Conservation (phyloP, 2,329 filamentous ascomycete genomes). For the Colletotrichum magnum region DNA sequence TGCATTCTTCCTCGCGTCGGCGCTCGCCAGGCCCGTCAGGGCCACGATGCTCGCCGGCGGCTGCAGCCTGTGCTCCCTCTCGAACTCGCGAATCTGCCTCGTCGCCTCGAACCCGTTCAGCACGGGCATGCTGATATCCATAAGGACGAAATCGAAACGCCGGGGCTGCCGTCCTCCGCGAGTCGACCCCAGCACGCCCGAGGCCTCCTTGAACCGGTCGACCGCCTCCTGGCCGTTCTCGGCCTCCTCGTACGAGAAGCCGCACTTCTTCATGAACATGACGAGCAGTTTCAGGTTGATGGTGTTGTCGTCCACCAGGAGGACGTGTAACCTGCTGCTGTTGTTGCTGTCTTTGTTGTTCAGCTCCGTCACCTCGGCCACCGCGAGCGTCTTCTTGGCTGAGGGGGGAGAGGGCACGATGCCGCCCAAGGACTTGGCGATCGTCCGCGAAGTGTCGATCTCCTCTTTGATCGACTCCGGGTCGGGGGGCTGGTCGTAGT, state of each 20-base stretch:
- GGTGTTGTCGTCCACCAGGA: conserved; percentile 59
- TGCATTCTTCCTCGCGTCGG: conserved; percentile 63
- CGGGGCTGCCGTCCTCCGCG: conserved; percentile 6
- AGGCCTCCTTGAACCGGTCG: conserved; percentile 54
- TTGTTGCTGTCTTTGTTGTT: too few relatives aligned
- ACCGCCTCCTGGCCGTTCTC: conserved; percentile 63
- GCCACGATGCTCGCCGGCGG: conserved; percentile 63
- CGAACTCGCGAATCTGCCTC: conserved; percentile 62
- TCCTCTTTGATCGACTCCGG: conserved; percentile 3
- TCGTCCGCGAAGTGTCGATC: neutral
- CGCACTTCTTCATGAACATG: conserved; percentile 58
- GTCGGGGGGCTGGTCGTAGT: conserved; percentile 9
- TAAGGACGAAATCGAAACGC: conserved; percentile 54
- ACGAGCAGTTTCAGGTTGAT: conserved; percentile 59
- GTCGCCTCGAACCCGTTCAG: conserved; percentile 67
- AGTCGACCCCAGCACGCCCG: neutral
- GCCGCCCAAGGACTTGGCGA: neutral
- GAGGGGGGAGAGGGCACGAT: neutral
- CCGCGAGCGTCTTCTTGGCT: neutral
- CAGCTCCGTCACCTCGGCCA: neutral
- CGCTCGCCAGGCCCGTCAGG: conserved; percentile 65
- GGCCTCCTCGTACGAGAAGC: conserved; percentile 58
- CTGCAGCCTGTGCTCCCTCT: conserved; percentile 56
- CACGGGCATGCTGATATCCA: conserved; percentile 70
- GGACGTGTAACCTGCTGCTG: conserved; percentile 44